These are phyloP conservation scores for Pyrenochaeta sp. DNA, from an alignment of 2,329 filamentous ascomycete species.

Conservation along the genomic window DNA sequence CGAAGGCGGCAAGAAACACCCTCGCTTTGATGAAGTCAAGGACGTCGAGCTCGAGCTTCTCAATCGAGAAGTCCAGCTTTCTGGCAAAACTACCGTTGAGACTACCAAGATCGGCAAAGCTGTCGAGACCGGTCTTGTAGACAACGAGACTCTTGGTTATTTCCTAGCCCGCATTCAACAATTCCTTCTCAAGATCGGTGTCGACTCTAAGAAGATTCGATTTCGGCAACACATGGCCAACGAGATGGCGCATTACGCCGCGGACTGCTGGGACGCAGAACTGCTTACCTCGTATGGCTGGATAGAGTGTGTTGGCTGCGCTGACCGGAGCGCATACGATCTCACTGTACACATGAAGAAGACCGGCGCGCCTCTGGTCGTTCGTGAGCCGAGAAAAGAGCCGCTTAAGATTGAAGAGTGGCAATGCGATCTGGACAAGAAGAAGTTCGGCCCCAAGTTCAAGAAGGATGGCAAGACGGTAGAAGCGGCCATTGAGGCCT, in stretches of 20 bases:
- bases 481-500: conserved; percentile 77
- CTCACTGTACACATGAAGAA: conserved; percentile 91
- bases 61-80: conserved; percentile 83
- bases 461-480: conserved; percentile 89
- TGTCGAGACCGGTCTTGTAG: conserved; percentile 81
- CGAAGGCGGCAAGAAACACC: conserved; percentile 91
- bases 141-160: conserved; percentile 98
- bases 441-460: conserved; percentile 94
- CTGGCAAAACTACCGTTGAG: conserved; percentile 79
- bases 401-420: conserved; percentile 86
- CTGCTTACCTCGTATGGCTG: conserved; percentile 91
- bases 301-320: conserved; percentile 98
- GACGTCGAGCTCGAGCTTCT: conserved; percentile 84
- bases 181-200: conserved; percentile 87
- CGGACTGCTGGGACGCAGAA: conserved; percentile 98
- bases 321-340: conserved; percentile 94
- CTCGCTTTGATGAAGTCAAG: conserved; percentile 84
- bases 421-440: conserved; percentile 88
- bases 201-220: conserved; percentile 86
- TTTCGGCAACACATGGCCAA: conserved; percentile 97
- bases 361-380: conserved; percentile 85
- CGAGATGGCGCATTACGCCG: conserved; percentile 92
- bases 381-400: conserved; percentile 80
- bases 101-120: conserved; percentile 85
- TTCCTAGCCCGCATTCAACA: conserved; percentile 93